phyloP scores from a whole-genome alignment of 2,329 filamentous ascomycete genomes.

The Laburnicola sp. region DNA sequence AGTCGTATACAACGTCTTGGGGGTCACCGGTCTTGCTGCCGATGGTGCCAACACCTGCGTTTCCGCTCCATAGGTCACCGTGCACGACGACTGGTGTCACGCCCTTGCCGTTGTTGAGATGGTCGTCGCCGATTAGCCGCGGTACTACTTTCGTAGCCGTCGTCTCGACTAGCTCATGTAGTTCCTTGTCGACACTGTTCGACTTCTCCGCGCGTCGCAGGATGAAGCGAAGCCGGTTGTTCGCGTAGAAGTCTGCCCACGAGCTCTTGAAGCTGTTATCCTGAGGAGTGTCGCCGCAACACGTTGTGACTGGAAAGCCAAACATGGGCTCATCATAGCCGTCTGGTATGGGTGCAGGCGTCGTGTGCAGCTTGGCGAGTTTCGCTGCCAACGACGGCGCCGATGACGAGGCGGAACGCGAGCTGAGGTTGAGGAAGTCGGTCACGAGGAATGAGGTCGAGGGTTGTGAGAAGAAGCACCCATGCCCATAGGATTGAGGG shows the following conservation, averaged over 20 bases:
- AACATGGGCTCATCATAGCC: constrained; percentile 66
- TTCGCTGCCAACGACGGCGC: constrained; percentile 68
- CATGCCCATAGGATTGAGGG: constrained; percentile 74
- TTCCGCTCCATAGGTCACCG: constrained; percentile 93
- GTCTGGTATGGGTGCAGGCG: constrained; percentile 67
- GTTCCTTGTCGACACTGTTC: constrained; percentile 66
- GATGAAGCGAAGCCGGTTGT: constrained; percentile 72
- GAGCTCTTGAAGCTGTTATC: constrained; percentile 72
- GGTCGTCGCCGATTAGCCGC: constrained; percentile 69
- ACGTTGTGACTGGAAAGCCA: constrained; percentile 83
- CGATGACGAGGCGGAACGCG: constrained; percentile 34
- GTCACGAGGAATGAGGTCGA: constrained; percentile 65
- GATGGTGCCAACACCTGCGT: constrained; percentile 70
- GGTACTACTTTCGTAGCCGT: constrained; percentile 71
- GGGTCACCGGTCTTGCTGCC: constrained; percentile 58
- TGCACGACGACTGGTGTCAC: constrained; percentile 82
- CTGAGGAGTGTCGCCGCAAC: constrained; percentile 82
- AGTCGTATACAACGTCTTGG: constrained; percentile 82
- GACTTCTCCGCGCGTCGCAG: constrained; percentile 59
- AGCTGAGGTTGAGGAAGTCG: constrained; percentile 70
- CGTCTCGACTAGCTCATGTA: constrained; percentile 66
- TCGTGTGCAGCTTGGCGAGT: constrained; percentile 76
- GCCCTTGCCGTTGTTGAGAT: constrained; percentile 62
- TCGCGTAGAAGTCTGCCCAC: constrained; percentile 86
- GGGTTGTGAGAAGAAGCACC: constrained; percentile 54